phyloP scores from a whole-genome alignment of 2,329 filamentous ascomycete genomes.

The Tolypocladium inflatum region DNA sequence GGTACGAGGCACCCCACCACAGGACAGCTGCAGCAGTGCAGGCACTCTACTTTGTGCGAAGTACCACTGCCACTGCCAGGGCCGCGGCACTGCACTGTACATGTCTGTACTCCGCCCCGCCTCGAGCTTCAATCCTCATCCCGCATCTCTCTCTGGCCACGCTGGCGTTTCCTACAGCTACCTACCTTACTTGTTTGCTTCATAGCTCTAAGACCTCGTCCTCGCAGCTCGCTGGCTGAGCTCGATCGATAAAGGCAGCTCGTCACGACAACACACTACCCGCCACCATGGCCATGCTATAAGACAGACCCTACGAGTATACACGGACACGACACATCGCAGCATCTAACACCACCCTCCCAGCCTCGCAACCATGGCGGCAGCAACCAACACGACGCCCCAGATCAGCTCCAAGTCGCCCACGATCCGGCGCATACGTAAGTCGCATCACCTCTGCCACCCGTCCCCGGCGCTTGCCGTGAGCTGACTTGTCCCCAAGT shows the following conservation, averaged over 20 bases:
- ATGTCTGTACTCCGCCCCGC: background rate
- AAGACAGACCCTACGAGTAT: background rate
- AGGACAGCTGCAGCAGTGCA: no score
- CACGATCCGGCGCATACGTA: constrained; percentile 77
- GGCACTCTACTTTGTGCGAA: background rate
- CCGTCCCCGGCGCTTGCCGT: background rate
- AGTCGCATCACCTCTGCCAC: constrained; percentile 16
- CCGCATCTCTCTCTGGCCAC: background rate
- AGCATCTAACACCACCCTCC: background rate
- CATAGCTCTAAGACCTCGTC: background rate
- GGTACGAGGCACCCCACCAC: background rate
- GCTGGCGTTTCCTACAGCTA: background rate
- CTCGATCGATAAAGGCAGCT: background rate
- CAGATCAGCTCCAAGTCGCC: constrained; percentile 67
- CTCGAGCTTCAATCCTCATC: background rate
- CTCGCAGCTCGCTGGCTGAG: background rate
- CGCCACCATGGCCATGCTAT: background rate
- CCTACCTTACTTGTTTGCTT: background rate
- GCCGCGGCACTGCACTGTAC: no score
- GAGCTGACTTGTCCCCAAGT: constrained; percentile 35
- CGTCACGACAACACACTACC: background rate
- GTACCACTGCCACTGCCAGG: no score
- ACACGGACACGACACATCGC: background rate
- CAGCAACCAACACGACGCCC: constrained; percentile 12
- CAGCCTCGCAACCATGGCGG: background rate